Evolutionary conservation across 106 monocot species (phyloP), one percentile per base, ranked within the genome.

Genomic region (Hemerocallis citrina): DNA sequence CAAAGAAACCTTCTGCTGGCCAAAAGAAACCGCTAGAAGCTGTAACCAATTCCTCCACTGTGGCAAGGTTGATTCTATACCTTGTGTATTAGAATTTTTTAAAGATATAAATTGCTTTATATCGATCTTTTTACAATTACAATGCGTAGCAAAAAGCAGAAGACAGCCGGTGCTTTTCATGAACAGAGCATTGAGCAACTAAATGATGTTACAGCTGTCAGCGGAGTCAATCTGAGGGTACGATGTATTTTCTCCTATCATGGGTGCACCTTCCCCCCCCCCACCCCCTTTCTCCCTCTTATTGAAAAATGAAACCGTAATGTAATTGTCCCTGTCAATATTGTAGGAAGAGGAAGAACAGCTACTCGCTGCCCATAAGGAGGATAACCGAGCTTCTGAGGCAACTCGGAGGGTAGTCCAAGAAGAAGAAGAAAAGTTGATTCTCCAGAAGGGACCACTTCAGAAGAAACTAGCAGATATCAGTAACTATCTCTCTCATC

Each of bases 171-270:
- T 0, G 70, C 76, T 62, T 77, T 75, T 55, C 79, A 60, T 44
- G 82, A 85, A 61, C 89, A 93, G 67, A 93, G 85, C 69, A 82
- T 89, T 52, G 93, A 88, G 43, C 92, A 93, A 20, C 79, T 93
- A 11, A 93, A 93, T 85, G 92, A 93, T 78, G 88, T 93, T 34
- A 93, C 85, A 52, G 85, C 93, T 73, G 93, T 82, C 47, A 89
- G 89, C 62, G 89, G 89, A 57, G 85, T 93, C 67, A 89, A 93
- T 64, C 55, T 89, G 54, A 93, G 77, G 85, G 93, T 93, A 88
- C 40, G 37, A 2, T 48, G 35, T 30, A 55, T 16, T 55, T 15
- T 3, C 42, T 44, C 11, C 6, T 28, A 28, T 55, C 22, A 16
- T 28, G n/a, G n/a, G n/a, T n/a, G n/a, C n/a, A n/a, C n/a, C n/a